Evolutionary conservation across 2,329 filamentous ascomycete species (phyloP).

Genomic region (Botryosphaeria dothidea): DNA sequence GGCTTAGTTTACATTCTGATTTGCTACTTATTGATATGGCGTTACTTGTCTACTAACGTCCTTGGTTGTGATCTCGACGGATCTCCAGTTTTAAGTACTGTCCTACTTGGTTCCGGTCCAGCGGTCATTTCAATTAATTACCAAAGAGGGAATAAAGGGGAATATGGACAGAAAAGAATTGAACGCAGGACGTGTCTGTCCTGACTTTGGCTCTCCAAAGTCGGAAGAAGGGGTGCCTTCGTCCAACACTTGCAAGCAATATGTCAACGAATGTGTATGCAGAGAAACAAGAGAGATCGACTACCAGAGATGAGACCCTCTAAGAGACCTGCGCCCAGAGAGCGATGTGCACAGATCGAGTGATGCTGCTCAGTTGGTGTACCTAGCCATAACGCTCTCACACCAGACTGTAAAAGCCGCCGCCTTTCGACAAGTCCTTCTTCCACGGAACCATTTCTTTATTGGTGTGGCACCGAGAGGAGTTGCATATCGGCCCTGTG

Average conservation of each 20-base stretch:
- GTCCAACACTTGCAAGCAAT: neutral
- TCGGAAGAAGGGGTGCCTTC: neutral
- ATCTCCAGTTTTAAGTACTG: neutral
- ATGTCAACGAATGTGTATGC: neutral
- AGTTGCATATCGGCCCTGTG: too few species aligned
- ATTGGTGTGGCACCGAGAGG: neutral
- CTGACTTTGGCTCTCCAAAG: neutral
- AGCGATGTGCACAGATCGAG: neutral
- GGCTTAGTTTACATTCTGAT: too few species aligned
- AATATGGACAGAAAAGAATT: slow-evolving; percentile 9
- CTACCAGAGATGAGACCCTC: neutral
- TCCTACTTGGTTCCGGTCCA: slow-evolving; percentile 4
- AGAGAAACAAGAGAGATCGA: neutral
- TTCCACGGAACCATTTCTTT: neutral
- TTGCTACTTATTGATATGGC: too few species aligned
- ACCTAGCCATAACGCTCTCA: too few species aligned
- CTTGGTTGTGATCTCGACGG: neutral
- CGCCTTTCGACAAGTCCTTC: neutral
- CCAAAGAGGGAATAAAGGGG: neutral
- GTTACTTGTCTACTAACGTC: neutral
- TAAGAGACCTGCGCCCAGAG: neutral
- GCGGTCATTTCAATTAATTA: neutral
- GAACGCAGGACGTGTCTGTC: slow-evolving; percentile 7
- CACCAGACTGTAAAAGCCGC: neutral
- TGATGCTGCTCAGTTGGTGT: neutral